Evolutionary conservation across 1,284 basidiomycete genomes (phyloP), one percentile per base, ranked within the genome.

Genomic region (Ganoderma meredithae): DNA sequence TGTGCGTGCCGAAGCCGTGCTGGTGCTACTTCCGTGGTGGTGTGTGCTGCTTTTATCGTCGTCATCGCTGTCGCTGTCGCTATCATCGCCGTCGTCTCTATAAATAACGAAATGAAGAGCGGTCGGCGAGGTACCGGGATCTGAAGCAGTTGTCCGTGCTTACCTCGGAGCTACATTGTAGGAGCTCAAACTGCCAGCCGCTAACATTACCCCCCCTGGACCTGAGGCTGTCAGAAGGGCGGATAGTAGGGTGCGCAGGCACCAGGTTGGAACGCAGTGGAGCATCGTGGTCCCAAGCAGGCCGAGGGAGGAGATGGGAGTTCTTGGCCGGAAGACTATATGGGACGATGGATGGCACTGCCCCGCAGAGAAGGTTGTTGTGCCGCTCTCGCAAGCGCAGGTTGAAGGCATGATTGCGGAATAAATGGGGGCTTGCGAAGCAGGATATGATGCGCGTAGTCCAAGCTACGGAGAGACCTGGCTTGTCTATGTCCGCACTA

Each of bases 401-500:
- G 12, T 22, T 13, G 17, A 44, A 44, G 22, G 47, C 47, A 52
- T 52, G 56, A 19, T 25, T 41, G 43, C 25, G 66, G 58, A 41
- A 31, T 4, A 47, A 47, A 15, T 9, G n/a, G 6, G n/a, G 44
- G 44, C 33, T 62, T 68, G 49, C 62, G 64, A 59, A 62, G 17
- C 17, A 47, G 53, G 47, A 43, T 22, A 43, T 36, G 25, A 25
- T 64, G 61, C 39, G 43, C 40, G 49, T 44, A 55, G 44, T 33
- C 25, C 27, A 31, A 49, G 60, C 47, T 22, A 49, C 7, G n/a
- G 40, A n/a, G 55, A 36, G 63, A 41, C 31, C n/a, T 31, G 12
- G 19, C 44, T 41, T 25, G 17, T 60, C 55, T 62, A 66, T 62
- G 56, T 15, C 71, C 71, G 71, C 71, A 69, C 60, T 71, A 72